A percentile compares a stretch with the other conserved stretches of the same genome.
Conservation (phyloP, 805 yeast genomes). For the Myxozyma vanderwaltii region DNA sequence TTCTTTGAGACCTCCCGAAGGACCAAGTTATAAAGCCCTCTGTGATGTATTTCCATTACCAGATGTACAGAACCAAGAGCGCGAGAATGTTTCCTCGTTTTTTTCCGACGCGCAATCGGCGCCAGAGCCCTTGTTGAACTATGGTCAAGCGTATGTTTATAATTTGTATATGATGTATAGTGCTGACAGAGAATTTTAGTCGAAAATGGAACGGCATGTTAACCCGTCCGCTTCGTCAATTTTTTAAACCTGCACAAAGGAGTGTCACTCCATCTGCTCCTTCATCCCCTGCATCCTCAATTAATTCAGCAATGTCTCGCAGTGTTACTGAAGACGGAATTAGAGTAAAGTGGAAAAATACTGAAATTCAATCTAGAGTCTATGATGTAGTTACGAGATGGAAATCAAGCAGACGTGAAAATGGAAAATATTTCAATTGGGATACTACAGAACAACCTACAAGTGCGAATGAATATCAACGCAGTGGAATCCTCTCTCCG, state of each 20-base stretch:
- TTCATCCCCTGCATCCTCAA: conserved; percentile 18
- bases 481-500: background rate
- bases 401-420: conserved; percentile 7
- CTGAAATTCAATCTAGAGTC: conserved; percentile 21
- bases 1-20: conserved; percentile 3
- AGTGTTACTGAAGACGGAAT: conserved; percentile 17
- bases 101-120: conserved; percentile 13
- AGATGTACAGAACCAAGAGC: conserved; percentile 7
- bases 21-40: background rate
- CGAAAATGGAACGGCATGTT: conserved; percentile 34
- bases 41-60: conserved; percentile 16
- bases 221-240: conserved; percentile 38
- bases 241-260: conserved; percentile 17
- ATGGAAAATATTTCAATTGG: conserved; percentile 25
- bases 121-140: conserved; percentile 12
- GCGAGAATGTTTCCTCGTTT: conserved; percentile 13
- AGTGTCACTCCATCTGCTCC: conserved; percentile 4
- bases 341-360: conserved; percentile 21
- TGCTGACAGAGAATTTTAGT: background rate
- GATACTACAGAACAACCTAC: conserved; percentile 19
- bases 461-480: background rate
- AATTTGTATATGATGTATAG: background rate
- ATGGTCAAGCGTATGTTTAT: conserved; percentile 15
- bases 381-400: conserved; percentile 25
- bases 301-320: conserved; percentile 9